phyloP scores from a whole-genome alignment of 2,329 filamentous ascomycete species.

The Parastagonospora nodorum region DNA sequence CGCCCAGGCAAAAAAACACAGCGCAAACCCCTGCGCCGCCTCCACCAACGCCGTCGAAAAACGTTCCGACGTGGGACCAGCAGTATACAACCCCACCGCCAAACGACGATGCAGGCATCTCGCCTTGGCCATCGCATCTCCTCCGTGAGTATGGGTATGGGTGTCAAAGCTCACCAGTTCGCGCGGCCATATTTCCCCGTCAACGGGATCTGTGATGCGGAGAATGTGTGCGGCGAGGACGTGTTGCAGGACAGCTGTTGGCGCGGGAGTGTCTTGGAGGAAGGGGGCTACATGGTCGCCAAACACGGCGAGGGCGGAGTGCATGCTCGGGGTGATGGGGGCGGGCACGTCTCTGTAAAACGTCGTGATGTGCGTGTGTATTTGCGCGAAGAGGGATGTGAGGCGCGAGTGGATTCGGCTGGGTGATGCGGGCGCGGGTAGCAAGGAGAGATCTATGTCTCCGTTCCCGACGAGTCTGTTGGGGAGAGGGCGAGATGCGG shows the following conservation, averaged over 20 bases:
- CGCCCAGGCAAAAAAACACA: slow-evolving; percentile 44
- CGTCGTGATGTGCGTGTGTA: slow-evolving; percentile 36
- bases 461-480: slow-evolving; percentile 17
- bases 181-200: background rate
- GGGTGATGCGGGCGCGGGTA: slow-evolving; percentile 33
- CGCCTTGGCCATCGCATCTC: too few relatives aligned
- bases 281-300: slow-evolving; percentile 36
- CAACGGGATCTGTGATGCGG: slow-evolving; percentile 22
- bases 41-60: slow-evolving; percentile 31
- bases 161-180: too few relatives aligned
- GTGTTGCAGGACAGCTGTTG: slow-evolving; percentile 38
- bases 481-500: slow-evolving; percentile 13
- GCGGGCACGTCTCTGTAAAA: slow-evolving; percentile 44
- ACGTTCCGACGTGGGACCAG: slow-evolving; percentile 2
- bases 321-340: slow-evolving; percentile 40
- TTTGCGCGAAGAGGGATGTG: slow-evolving; percentile 27
- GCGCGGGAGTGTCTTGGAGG: slow-evolving; percentile 27
- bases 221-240: slow-evolving; percentile 35
- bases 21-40: slow-evolving; percentile 41
- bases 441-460: slow-evolving; percentile 5
- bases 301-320: slow-evolving; percentile 33
- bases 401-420: slow-evolving; percentile 24
- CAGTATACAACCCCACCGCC: too few relatives aligned
- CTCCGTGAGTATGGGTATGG: too few relatives aligned
- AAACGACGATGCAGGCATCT: too few relatives aligned